Conservation (phyloP, 192 early-diverging fungal genomes). For the Umbelopsis sp. region DNA sequence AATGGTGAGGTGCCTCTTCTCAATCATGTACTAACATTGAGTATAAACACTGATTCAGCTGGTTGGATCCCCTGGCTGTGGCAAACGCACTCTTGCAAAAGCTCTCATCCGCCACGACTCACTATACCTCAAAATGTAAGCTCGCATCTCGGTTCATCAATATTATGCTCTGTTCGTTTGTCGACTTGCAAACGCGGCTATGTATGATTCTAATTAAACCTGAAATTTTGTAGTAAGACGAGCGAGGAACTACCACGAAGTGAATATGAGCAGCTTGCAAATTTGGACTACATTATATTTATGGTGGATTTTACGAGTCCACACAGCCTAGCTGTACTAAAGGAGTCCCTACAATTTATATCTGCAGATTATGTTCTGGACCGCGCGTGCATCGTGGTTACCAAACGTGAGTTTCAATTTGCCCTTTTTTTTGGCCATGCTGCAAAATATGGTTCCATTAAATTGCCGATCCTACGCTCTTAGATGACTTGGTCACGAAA, state of each 20-base stretch:
- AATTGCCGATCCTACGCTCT: background rate
- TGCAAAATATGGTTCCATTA: background rate
- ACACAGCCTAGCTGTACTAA: conserved; percentile 6
- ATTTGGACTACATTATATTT: conserved; percentile 23
- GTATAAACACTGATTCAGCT: conserved; percentile 7
- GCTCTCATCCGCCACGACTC: conserved; percentile 14
- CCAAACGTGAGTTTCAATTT: conserved; percentile 12
- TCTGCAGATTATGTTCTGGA: conserved; percentile 13
- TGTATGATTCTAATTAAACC: too few species aligned
- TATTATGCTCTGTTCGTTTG: background rate
- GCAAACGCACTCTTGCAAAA: conserved; percentile 26
- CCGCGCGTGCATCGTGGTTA: conserved; percentile 18
- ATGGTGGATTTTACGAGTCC: conserved; percentile 29
- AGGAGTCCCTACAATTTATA: conserved; percentile 1
- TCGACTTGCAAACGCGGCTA: too few species aligned
- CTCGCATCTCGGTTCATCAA: background rate
- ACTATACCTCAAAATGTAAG: conserved; percentile 29
- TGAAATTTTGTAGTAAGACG: background rate
- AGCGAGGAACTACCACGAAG: conserved; percentile 18
- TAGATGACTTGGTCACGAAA: conserved; percentile 16
- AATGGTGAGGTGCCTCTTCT: background rate
- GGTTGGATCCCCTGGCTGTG: conserved; percentile 24
- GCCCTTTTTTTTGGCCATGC: background rate
- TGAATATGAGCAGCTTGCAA: background rate
- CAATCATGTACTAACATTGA: background rate